Conservation (phyloP, 2,329 filamentous ascomycete genomes). For the Aureobasidium lini region DNA sequence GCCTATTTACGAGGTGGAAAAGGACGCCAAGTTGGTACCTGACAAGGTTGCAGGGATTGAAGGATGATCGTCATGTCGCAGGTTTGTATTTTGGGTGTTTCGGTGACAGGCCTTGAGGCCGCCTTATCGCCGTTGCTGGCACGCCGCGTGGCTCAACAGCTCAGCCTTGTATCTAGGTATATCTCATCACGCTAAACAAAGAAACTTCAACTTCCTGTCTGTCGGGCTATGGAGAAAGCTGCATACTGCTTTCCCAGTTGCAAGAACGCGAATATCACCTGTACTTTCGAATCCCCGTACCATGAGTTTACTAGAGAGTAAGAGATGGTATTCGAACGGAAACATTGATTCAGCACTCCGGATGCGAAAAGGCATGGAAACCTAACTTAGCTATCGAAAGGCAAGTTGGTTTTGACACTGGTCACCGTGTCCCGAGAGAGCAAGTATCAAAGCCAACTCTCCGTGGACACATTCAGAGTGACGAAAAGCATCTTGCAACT, state of each 20-base stretch:
- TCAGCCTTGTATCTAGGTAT: not conserved
- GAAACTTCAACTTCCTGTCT: not conserved
- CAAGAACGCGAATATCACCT: not conserved
- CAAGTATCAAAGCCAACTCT: too few relatives aligned
- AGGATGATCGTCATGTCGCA: slow-evolving; percentile 11
- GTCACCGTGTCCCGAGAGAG: too few relatives aligned
- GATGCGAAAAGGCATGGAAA: too few relatives aligned
- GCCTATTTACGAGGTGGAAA: not conserved
- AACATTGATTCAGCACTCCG: too few relatives aligned
- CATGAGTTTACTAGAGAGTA: too few relatives aligned
- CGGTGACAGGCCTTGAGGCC: not conserved
- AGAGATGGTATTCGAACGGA: too few relatives aligned
- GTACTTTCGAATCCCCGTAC: too few relatives aligned
- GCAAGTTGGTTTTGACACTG: too few relatives aligned
- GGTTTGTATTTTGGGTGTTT: not conserved
- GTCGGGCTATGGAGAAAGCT: not conserved
- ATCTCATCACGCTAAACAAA: not conserved
- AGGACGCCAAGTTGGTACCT: slow-evolving; percentile 6
- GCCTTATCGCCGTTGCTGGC: slow-evolving; percentile 8
- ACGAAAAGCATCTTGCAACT: too few relatives aligned
- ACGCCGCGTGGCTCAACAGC: not conserved
- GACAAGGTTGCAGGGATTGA: not conserved
- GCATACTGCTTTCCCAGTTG: not conserved
- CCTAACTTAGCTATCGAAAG: too few relatives aligned
- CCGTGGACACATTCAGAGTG: too few relatives aligned